Evolutionary conservation across 73 alveolate species (phyloP).

Genomic region (Blepharisma japonicum): DNA sequence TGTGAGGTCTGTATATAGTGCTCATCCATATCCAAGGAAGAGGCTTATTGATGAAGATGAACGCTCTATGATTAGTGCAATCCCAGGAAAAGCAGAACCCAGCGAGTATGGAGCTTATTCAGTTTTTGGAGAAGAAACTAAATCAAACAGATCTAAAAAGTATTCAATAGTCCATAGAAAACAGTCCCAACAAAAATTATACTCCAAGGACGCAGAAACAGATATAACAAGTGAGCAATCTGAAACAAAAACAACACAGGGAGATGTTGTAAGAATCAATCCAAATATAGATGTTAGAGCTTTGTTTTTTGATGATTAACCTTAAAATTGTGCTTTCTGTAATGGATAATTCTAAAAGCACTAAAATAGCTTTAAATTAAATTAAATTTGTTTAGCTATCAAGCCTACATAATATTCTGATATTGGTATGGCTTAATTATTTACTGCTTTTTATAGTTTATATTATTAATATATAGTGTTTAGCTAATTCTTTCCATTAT

Average conservation of each 20-base stretch:
- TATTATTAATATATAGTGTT: too few species aligned
- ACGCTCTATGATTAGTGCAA: background rate
- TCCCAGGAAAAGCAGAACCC: background rate
- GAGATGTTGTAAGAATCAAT: slow-evolving; percentile 16
- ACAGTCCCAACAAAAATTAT: background rate
- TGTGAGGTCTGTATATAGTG: background rate
- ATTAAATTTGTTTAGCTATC: too few species aligned
- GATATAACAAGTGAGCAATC: background rate
- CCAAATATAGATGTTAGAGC: slow-evolving; percentile 10
- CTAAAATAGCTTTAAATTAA: too few species aligned
- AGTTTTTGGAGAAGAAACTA: background rate
- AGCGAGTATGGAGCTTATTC: background rate
- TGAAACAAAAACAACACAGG: background rate
- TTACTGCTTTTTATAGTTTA: too few species aligned
- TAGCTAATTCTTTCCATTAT: too few species aligned
- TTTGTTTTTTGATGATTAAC: background rate
- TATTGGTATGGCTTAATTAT: too few species aligned
- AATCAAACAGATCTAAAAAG: background rate
- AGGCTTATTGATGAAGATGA: background rate
- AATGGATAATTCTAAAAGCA: too few species aligned
- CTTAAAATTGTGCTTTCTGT: too few species aligned
- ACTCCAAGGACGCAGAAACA: background rate
- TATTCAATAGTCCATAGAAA: background rate
- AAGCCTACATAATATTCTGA: too few species aligned
- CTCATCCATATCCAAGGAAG: background rate